phyloP scores from a whole-genome alignment of 768 basidiomycete species.

The Pilatotrama ljubarskyi region DNA sequence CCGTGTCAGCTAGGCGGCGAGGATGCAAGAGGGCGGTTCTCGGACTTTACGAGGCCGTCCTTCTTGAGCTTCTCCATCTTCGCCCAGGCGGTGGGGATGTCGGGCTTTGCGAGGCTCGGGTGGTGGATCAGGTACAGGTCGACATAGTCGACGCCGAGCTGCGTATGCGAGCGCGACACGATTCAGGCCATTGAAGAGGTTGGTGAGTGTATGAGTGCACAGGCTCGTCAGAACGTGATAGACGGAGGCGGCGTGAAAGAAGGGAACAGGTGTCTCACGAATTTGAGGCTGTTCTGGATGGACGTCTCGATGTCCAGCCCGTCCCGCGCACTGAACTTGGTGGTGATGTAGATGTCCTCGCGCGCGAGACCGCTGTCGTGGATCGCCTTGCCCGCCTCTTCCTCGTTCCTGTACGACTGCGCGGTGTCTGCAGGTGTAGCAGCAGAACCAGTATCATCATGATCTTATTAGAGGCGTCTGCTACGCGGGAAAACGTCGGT shows the following conservation, averaged over 20 bases:
- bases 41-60: slow-evolving; percentile 59
- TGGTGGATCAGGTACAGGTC: slow-evolving; percentile 73
- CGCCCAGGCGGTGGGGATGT: slow-evolving; percentile 63
- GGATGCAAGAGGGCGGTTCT: background rate
- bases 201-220: too few relatives aligned
- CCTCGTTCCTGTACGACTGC: slow-evolving; percentile 61
- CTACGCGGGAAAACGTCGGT: too few relatives aligned
- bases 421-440: slow-evolving; percentile 50
- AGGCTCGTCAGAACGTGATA: background rate
- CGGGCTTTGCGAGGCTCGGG: slow-evolving; percentile 52
- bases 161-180: background rate
- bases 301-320: slow-evolving; percentile 55
- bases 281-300: slow-evolving; percentile 55
- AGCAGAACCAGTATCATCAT: background rate
- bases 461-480: too few relatives aligned
- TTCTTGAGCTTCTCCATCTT: slow-evolving; percentile 60
- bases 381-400: slow-evolving; percentile 49
- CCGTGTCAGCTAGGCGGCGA: background rate
- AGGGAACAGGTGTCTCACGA: slow-evolving; percentile 45
- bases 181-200: too few relatives aligned
- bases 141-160: slow-evolving; percentile 66
- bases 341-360: slow-evolving; percentile 63
- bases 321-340: slow-evolving; percentile 57
- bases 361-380: slow-evolving; percentile 57
- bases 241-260: too few relatives aligned